Base-by-base conservation (phyloP, 108 stramenopile species). In the Stephanodiscus minutulus region DNA sequence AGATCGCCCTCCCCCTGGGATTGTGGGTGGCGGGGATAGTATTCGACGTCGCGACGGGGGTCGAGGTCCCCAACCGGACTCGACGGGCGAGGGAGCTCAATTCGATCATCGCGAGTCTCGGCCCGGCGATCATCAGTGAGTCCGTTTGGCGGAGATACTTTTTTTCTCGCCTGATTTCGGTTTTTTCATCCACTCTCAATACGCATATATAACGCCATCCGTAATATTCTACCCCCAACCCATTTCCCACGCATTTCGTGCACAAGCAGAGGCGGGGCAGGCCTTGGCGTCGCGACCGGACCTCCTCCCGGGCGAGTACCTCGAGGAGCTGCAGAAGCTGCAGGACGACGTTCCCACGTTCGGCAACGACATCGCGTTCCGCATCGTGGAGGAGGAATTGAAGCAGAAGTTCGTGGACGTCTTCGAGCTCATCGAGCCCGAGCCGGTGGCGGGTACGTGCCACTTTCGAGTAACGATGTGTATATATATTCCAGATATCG, bases 281-380 rank as follows among this genome's bases (percentile, higher is more conserved):
- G 97, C 97, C 7, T 68, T 98, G 27, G 80, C 96, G 43, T 86
- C 85, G 37, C 82, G 97, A 63, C 91, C 97, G 0, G 97, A 98
- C 75, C 85, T 98, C 58, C 70, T 98, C 21, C 97, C 97, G 17
- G 75, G 76, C 13, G 96, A 96, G 74, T 98, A 98, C 72, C 67
- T 98, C 72, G 91, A 95, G 46, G 95, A 97, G 66, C 81, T 98
- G 61, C 97, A 98, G 82, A 95, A 96, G 59, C 72, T 98, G 41
- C 97, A 98, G 70, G 97, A 98, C 70, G 91, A 96, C 60, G 93
- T 97, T 0, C 97, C 97, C 2, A 82, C 91, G 0, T 98, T 96
- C 67, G 68, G 81, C 46, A 95, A 94, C 72, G 82, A 84, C 36
- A 54, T 93, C 48, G 97, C 97, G 12, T 93, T 97, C 35, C 65